Conservation (phyloP, 2,329 filamentous ascomycete species). For the Fusarium austroafricanum region DNA sequence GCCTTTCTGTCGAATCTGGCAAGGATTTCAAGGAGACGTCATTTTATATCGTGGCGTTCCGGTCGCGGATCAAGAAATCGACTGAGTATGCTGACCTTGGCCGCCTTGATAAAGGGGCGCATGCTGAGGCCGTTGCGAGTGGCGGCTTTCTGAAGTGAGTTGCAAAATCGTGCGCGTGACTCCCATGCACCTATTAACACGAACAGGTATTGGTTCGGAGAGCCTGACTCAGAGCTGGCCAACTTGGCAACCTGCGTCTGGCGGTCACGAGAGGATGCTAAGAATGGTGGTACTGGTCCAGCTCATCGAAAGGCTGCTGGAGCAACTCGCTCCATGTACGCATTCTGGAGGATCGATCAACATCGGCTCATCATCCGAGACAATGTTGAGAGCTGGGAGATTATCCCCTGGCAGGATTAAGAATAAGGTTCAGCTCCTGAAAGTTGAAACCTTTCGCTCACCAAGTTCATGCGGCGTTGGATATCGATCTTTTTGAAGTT, state of each 20-base stretch:
- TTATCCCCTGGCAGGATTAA: constrained; percentile 65
- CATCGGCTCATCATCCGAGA: constrained; percentile 76
- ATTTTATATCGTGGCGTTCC: constrained; percentile 89
- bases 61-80: constrained; percentile 75
- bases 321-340: constrained; percentile 71
- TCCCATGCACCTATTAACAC: constrained; percentile 35
- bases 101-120: constrained; percentile 79
- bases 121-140: constrained; percentile 81
- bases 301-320: constrained; percentile 75
- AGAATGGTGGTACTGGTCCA: constrained; percentile 67
- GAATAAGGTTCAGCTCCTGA: background rate
- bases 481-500: background rate
- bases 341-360: constrained; percentile 77
- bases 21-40: constrained; percentile 68
- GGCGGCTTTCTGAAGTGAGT: constrained; percentile 84
- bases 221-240: constrained; percentile 72
- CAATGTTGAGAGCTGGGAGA: constrained; percentile 71
- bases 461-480: constrained; percentile 3
- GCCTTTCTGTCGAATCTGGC: constrained; percentile 60
- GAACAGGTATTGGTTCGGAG: constrained; percentile 86
- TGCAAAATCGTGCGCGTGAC: background rate
- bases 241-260: constrained; percentile 87
- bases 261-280: constrained; percentile 70
- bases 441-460: background rate
- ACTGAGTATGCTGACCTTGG: constrained; percentile 77